Percentiles rank a stretch among this genome's conserved stretches.
Conservation (phyloP, 2,329 filamentous ascomycete species). For the Paracamarosporium sp. region DNA sequence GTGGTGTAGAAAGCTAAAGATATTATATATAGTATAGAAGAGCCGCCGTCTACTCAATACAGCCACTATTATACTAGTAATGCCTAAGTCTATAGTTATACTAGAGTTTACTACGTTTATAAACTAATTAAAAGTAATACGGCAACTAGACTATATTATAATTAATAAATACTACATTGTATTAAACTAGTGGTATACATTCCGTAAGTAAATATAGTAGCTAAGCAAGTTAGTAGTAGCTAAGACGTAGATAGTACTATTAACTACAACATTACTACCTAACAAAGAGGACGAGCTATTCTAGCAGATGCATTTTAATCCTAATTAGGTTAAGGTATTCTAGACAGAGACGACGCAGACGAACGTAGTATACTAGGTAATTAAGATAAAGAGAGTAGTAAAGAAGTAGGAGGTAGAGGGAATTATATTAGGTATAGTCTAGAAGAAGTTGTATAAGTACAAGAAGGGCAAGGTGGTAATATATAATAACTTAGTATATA, state of each 20-base stretch:
- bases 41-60: neutral
- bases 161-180: neutral
- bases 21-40: neutral
- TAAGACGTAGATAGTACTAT: too few species aligned
- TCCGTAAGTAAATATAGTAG: neutral
- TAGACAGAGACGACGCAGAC: neutral
- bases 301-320: too few species aligned
- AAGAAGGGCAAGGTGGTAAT: too few species aligned
- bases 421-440: too few species aligned
- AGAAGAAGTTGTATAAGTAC: too few species aligned
- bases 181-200: neutral
- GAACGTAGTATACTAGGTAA: neutral
- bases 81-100: neutral
- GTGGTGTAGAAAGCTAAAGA: neutral
- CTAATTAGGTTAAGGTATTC: neutral
- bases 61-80: neutral
- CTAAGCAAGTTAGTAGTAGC: too few species aligned
- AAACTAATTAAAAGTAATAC: conserved; percentile 9
- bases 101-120: neutral
- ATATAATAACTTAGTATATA: neutral
- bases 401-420: neutral
- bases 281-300: too few species aligned
- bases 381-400: neutral
- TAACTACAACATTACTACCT: too few species aligned
- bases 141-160: too few species aligned